Base-by-base conservation (phyloP, 441 rosid species). In the Adansonia madagascariensis region DNA sequence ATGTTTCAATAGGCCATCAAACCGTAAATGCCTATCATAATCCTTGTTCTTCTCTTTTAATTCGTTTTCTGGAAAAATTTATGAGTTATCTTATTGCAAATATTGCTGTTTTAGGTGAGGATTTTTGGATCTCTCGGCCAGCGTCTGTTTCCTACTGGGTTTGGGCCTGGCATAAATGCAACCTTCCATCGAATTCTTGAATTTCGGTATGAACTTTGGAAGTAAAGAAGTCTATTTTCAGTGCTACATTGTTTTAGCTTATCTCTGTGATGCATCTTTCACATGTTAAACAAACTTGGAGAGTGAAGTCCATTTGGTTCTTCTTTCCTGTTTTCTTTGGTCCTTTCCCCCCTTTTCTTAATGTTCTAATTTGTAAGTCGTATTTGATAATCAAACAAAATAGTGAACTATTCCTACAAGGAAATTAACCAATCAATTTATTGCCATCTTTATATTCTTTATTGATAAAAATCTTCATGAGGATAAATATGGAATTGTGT, bases 171-270 rank as follows among this genome's bases (percentile, higher is more conserved):
- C 78, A 87, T 73, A n/a, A 85, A 84, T 79, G 97, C 97, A 62
- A 88, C 94, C 14, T 95, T 95, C 84, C 86, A 88, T 76, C 88
- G 97, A 63, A 77, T 95, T 81, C 93, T 92, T 64, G 81, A 83
- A 76, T 75, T 79, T 22, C 75, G 94, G 99, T 95, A 86, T 78
- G 80, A 64, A 24, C 43, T 78, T 67, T 41, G 46, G 77, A 68
- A 66, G 77, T 8, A 68, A 65, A 22, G 59, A 20, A 43, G 69
- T 35, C 22, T 66, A 5, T 56, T 52, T 71, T 64, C 27, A 52
- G 46, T 31, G 17, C 52, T 55, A 41, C 50, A 39, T 22, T 17
- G 69, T 31, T 27, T 53, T 71, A 57, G 22, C 35, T 49, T 70
- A 8, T 39, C 43, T 71, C 43, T 49, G 11, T 63, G 43, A 76